phyloP scores from a whole-genome alignment of 495 filamentous ascomycete genomes.

The Aspergillus saccharolyticus region DNA sequence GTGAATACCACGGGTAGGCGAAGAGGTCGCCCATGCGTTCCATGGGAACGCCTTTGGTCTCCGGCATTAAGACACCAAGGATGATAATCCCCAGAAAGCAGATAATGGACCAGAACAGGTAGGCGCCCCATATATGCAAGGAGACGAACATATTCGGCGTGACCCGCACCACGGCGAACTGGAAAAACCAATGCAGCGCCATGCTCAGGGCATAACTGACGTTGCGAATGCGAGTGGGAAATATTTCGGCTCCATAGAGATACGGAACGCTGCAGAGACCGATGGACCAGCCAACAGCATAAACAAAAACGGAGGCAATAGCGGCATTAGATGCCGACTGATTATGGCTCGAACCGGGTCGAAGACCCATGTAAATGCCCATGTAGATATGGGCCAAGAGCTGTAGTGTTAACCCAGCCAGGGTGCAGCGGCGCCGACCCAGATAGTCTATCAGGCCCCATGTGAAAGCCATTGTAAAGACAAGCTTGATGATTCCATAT shows the following conservation, averaged over 20 bases:
- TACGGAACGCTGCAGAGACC: conserved; percentile 48
- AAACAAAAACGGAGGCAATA: conserved; percentile 43
- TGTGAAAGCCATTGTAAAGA: conserved; percentile 46
- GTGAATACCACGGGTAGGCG: conserved; percentile 38
- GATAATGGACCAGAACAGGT: conserved; percentile 42
- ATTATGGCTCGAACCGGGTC: conserved; percentile 28
- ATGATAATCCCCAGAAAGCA: conserved; percentile 37
- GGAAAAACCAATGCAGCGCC: conserved; percentile 45
- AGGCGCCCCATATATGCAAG: conserved; percentile 42
- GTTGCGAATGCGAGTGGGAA: conserved; percentile 43
- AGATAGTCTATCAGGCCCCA: conserved; percentile 42
- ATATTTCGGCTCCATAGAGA: conserved; percentile 45
- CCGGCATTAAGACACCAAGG: conserved; percentile 44
- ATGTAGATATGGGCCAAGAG: conserved; percentile 41
- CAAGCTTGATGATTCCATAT: conserved; percentile 42
- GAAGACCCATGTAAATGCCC: conserved; percentile 40
- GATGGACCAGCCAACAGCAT: conserved; percentile 46
- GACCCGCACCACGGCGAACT: conserved; percentile 46
- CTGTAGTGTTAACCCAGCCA: conserved; percentile 35
- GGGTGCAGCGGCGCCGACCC: conserved; percentile 37
- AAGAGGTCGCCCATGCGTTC: conserved; percentile 45
- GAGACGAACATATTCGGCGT: conserved; percentile 44
- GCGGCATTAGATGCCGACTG: conserved; percentile 38
- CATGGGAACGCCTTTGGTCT: conserved; percentile 42
- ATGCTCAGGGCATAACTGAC: conserved; percentile 41